Percentiles rank a stretch among this genome's conserved stretches.
Evolutionary conservation across 495 filamentous ascomycete genomes (phyloP).

Genomic region (Aspergillus sparsus): DNA sequence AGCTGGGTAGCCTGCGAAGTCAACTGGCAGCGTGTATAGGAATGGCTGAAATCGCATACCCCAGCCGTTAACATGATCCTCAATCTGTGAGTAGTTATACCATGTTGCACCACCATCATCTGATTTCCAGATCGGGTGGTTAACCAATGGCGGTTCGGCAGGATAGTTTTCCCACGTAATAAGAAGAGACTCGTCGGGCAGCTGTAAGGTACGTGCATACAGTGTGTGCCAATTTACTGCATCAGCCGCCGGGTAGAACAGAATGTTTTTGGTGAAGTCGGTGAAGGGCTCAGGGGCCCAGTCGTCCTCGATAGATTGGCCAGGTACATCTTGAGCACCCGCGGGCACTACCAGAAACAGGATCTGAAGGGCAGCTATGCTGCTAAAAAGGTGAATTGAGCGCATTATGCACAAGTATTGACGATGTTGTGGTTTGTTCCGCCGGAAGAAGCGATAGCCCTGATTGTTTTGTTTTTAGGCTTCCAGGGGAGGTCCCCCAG

Average conservation of each 20-base stretch:
- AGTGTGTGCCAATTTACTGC: constrained; percentile 12
- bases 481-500: no score
- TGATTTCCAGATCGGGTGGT: constrained; percentile 23
- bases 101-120: constrained; percentile 13
- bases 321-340: background rate
- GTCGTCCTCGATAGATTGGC: no score
- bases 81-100: constrained; percentile 4
- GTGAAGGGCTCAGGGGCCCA: background rate
- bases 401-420: no score
- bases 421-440: no score
- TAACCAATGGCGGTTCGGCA: constrained; percentile 49
- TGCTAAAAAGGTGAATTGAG: no score
- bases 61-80: constrained; percentile 1
- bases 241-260: background rate
- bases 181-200: constrained; percentile 22
- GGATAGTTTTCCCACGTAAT: constrained; percentile 60
- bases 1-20: background rate
- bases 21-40: constrained; percentile 7
- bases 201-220: constrained; percentile 19
- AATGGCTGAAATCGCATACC: constrained; percentile 10
- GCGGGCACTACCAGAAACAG: no score
- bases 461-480: no score
- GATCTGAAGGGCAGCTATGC: no score
- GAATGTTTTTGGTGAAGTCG: constrained; percentile 8
- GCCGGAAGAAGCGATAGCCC: no score